Evolutionary conservation across 2,329 filamentous ascomycete species (phyloP), one percentile per base, ranked within the genome.

Genomic region (Aspergillus sp.): DNA sequence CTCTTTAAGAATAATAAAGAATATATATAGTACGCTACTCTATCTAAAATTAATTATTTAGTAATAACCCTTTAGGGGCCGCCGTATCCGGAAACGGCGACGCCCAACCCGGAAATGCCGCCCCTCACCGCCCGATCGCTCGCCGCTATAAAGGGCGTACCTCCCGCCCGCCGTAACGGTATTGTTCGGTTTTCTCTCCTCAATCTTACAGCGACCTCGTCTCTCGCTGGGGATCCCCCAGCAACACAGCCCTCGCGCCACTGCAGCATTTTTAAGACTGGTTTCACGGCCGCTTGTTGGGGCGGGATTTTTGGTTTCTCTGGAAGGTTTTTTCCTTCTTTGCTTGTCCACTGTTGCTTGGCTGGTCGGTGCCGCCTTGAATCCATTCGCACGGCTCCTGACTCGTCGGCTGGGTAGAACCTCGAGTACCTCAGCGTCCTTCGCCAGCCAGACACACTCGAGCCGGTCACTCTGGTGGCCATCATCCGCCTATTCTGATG

Each of bases 51-150:
- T n/a, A n/a, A n/a, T n/a, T n/a, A n/a, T n/a, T n/a, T n/a, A n/a
- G n/a, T n/a, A n/a, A n/a, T n/a, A n/a, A n/a, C n/a, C 47, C 47
- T 50, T 50, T 50, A 50, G 47, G 33, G 47, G 47, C 47, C 47
- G 47, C 27, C 9, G 46, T 50, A 50, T 50, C 47, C 21, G 35
- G 35, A 24, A 50, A 50, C 2, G 35, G 47, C 17, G 3, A 50
- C 9, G 33, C 47, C 47, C 19, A 40, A 50, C 19, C 19, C 6
- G 21, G 47, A 39, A 39, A 39, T 50, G 47, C 47, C 47, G 19
- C 33, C 47, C 12, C n/a, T 21, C 14, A 50, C 33, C 35, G 35
- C 47, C 47, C 33, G 35, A 27, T 27, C 47, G n/a, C 47, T 23
- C 21, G 19, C 47, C 35, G 33, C 47, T 50, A 50, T 50, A 50